Evolutionary conservation across 1,139 yeast species (phyloP).

Genomic region (Taphrina flavorubra): DNA sequence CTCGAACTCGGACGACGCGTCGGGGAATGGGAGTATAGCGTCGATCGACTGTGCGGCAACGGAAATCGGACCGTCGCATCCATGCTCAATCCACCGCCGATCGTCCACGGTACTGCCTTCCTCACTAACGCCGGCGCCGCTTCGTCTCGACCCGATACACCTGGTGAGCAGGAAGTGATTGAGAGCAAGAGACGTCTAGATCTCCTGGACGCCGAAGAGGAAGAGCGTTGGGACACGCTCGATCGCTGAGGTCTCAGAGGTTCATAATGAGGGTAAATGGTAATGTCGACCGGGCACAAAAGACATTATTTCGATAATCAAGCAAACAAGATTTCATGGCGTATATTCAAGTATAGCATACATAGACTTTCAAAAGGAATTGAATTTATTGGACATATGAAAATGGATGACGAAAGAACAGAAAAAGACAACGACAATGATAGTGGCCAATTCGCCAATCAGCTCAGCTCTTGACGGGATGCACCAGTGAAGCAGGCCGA

Average conservation of each 20-base stretch:
- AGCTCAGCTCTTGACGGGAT: slow-evolving; percentile 8
- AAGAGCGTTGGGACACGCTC: slow-evolving; percentile 21
- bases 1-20: slow-evolving; percentile 16
- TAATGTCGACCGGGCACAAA: no score
- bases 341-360: no score
- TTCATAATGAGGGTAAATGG: no score
- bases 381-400: no score
- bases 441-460: no score
- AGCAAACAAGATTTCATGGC: no score
- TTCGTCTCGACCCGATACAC: background rate
- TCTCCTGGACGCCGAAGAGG: slow-evolving; percentile 32
- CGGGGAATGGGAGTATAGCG: slow-evolving; percentile 25
- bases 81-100: background rate
- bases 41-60: slow-evolving; percentile 13
- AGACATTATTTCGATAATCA: no score
- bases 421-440: no score
- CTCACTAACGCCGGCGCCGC: background rate
- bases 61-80: slow-evolving; percentile 17
- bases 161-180: background rate
- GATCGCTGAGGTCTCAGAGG: slow-evolving; percentile 4
- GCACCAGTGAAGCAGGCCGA: slow-evolving; percentile 16
- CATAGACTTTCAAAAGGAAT: no score
- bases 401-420: no score
- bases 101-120: no score
- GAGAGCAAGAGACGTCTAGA: background rate